Conservation (phyloP, 2,329 filamentous ascomycete species). For the Monosporascus ibericus region DNA sequence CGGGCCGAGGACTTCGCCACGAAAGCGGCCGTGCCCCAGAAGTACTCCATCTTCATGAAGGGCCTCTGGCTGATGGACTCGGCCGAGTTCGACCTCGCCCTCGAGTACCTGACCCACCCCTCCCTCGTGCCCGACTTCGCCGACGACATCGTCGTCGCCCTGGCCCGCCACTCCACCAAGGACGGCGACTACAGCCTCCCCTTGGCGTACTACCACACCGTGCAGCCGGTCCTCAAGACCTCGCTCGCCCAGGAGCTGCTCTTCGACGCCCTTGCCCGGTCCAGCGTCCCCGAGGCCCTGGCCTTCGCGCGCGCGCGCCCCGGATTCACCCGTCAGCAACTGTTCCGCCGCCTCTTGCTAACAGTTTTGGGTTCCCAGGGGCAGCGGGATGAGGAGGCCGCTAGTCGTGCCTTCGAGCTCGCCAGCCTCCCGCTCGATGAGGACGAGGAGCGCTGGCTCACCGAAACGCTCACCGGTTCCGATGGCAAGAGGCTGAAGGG, state of each 20-base stretch:
- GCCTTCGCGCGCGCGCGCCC: conserved; percentile 64
- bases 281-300: conserved; percentile 66
- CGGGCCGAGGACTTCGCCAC: conserved; percentile 50
- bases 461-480: conserved; percentile 58
- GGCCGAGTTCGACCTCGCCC: conserved; percentile 60
- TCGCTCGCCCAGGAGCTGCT: conserved; percentile 58
- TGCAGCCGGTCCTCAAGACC: conserved; percentile 64
- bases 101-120: conserved; percentile 73
- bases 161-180: conserved; percentile 55
- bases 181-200: conserved; percentile 58
- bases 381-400: conserved; percentile 28
- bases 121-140: conserved; percentile 75
- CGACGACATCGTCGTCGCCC: conserved; percentile 69
- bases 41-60: conserved; percentile 75
- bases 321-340: conserved; percentile 51
- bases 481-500: conserved; percentile 58
- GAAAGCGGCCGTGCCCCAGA: conserved; percentile 61
- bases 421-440: conserved; percentile 66
- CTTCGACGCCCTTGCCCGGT: conserved; percentile 61
- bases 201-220: conserved; percentile 72
- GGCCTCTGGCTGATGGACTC: conserved; percentile 78
- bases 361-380: conserved; percentile 44
- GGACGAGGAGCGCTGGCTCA: conserved; percentile 69
- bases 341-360: conserved; percentile 62
- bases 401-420: conserved; percentile 60